Base-by-base conservation (phyloP, 2,329 filamentous ascomycete genomes). In the Chrysoporthe deuterocubensis region DNA sequence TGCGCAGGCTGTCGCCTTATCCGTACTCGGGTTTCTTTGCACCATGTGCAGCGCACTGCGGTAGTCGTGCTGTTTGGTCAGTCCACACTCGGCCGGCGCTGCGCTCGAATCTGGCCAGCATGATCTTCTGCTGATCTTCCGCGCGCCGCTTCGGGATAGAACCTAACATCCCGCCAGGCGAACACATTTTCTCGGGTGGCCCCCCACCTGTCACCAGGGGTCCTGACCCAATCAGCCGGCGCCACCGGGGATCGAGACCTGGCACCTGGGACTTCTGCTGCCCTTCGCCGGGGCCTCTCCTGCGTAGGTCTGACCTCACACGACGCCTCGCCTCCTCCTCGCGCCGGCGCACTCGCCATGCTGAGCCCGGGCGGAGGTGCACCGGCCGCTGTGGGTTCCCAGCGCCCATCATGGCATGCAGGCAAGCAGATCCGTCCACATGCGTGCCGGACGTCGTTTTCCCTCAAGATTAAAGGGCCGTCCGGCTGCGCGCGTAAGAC, bases 111-210 rank as follows among this genome's bases (percentile, higher is more conserved):
- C 43, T 43, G 18, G 43, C 50, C 65, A 57, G 65, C 54, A 67
- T 64, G 65, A 67, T 46, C 66, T 61, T 67, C 66, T 61, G 66
- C 56, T 64, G 65, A 67, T 46, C 66, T 61, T 67, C 66, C 66
- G 66, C 56, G 61, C 50, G 42, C 66, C 54, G 37, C 37, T 64
- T 67, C 66, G 66, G 66, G 61, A 42, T 64, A 64, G 37, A 50
- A 46, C 40, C 44, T 59, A 43, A 46, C 7, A 44, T 16, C 18
- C 13, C 59, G 32, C 46, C 61, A 54, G 60, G 62, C 58, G 60
- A 61, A 64, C 61, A 21, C 37, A 48, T n/a, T 42, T 59, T 43
- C 26, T 34, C 32, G 13, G 32, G 21, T 34, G 3, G 54, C 26
- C 54, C 54, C 37, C 37, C 43, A 61, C 59, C 59, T 61, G 59